Evolutionary conservation across 2,329 filamentous ascomycete genomes (phyloP), one percentile per base, ranked within the genome.

Genomic region (Madurella mycetomatis): DNA sequence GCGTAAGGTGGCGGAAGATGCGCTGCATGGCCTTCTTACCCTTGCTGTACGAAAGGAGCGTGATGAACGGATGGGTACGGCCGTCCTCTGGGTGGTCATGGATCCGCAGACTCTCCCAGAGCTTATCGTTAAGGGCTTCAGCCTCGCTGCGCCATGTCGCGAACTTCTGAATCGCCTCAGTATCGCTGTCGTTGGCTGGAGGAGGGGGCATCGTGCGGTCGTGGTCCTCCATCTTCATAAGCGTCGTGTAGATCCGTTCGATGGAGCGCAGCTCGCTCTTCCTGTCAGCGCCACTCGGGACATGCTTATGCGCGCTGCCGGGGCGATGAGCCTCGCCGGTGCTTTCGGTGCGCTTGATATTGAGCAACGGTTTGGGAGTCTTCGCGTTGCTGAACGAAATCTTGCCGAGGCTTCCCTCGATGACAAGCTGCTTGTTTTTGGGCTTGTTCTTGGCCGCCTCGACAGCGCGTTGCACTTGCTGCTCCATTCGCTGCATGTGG

Each of bases 371-470:
- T 71, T 95, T 94, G 0, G 94, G 94, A 0, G 94, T 96, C 77
- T 97, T 99, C 46, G 94, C 90, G 66, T 99, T 99, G 77, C 92
- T 96, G 75, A 97, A 99, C 0, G 92, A 95, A 54, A 99, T 99
- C 76, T 97, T 99, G 61, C 94, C 94, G 47, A 99, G 75, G 66
- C 91, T 96, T 25, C 94, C 94, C 67, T 96, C 92, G 55, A 99
- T 92, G 17, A 97, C 92, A 9, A 99, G 80, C 69, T 96, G 92
- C 66, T 95, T 95, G 68, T 95, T 96, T 78, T 99, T 99, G 12
- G 94, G 94, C 72, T 95, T 92, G 56, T 91, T 90, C 76, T 97
- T 99, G 49, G 94, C 94, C 1, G 94, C 94, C 68, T 99, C 94
- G 0, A 99, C 94, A 19, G 94, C 94, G 53, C 94, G 86, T 69